Base-by-base conservation (phyloP, 352 stramenopile species). In the Phytophthora ramorum region DNA sequence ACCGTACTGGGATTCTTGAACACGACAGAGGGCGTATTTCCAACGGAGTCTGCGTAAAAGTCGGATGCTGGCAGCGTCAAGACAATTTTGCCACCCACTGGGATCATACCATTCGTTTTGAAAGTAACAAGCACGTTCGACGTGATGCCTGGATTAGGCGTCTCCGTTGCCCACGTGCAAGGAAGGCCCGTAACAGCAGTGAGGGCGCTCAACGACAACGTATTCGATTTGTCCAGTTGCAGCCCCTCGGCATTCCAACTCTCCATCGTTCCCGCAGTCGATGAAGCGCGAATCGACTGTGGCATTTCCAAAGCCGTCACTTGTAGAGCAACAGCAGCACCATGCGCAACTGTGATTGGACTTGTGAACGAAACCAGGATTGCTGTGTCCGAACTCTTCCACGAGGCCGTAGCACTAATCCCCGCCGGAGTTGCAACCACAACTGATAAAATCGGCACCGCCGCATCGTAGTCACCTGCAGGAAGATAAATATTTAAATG, bases 241-340 rank as follows among this genome's bases (percentile, higher is more conserved):
- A 84, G 53, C 2, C 69, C 63, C 4, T 67, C 63, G 28, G 40
- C 40, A 46, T 83, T 80, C 75, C 75, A 89, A 5, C 76, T 90
- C 45, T 83, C 69, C 10, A 90, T 85, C 3, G 47, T 76, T 24
- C 67, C 80, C 28, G 43, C 54, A 2, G 41, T 63, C 0, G 60
- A 71, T 28, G 35, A 35, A 32, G 45, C 26, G 4, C 83, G 71
- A 43, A 89, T 57, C 0, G 83, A 90, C 28, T 68, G 72, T 2
- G 83, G 80, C 76, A 86, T 85, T 7, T 69, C 57, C 0, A 91
- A 34, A 2, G 78, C 70, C 5, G 68, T 73, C 24, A 90, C 67
- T 47, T 67, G 56, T 16, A 90, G 63, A 19, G 30, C 60, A 8
- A 90, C 59, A 2, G 30, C 46, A 17, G 72, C 63, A 0, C 61